Base-by-base conservation (phyloP, 1,284 basidiomycete genomes). In the Dichomitus squalens region DNA sequence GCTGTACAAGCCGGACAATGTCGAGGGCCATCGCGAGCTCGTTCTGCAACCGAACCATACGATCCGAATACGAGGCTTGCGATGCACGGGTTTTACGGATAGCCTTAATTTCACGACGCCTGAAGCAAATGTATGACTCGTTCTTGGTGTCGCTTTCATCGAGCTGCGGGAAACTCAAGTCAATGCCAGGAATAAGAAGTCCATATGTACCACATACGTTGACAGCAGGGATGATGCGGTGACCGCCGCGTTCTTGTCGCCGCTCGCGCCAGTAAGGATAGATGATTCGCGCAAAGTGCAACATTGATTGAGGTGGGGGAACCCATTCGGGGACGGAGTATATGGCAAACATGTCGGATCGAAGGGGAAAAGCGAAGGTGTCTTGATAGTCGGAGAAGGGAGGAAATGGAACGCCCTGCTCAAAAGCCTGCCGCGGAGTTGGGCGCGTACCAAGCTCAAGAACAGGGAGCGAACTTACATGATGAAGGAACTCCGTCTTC, bases 41-140 rank as follows among this genome's bases (percentile, higher is more conserved):
- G 36, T 76, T 74, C 65, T 93, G 90, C 12, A 98, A 76, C 41
- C 93, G 90, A 9, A 87, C 73, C 64, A 98, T 84, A 66, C 93
- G 92, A 67, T 97, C 95, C 11, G 95, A 90, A 21, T 90, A 93
- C 2, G 91, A 89, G 16, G 88, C 87, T 69, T 97, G 95, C 1
- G 91, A 91, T 8, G 93, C 89, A 23, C 96, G 88, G 0, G 96
- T 99, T 78, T 99, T 98, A 58, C 96, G 88, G 23, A 95, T 86
- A 12, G 92, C 88, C 72, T 98, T 98, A 72, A 93, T 92, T 70
- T 99, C 96, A 58, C 96, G 88, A 53, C 96, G 85, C 39, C 97
- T 88, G 83, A 99, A 99, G 75, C 97, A 99, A 50, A 98, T 94
- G 65, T 98, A 99, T 0, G 97, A 97, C 70, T 98, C 95, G 59